These are phyloP conservation scores for Phialophora chinensis DNA, from an alignment of 2,329 filamentous ascomycete genomes.

Conservation along the genomic window DNA sequence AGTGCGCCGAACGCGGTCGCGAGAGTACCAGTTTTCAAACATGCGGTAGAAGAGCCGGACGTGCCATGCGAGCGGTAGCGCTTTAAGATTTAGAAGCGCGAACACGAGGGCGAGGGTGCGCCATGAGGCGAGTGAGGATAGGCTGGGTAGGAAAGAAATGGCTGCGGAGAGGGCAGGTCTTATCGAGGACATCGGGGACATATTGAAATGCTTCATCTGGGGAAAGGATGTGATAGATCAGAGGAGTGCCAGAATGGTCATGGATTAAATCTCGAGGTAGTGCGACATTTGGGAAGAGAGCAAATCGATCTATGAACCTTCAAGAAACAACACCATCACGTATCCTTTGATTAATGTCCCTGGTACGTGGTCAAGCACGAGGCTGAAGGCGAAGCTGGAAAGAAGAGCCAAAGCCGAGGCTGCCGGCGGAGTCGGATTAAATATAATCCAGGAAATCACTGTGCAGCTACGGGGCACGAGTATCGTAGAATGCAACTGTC, in stretches of 20 bases:
- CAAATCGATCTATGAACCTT: background rate
- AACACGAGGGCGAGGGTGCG: constrained; percentile 56
- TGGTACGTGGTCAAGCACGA: background rate
- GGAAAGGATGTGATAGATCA: background rate
- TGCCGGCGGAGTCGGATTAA: background rate
- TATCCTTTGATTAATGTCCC: background rate
- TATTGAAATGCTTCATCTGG: background rate
- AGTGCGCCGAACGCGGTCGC: constrained; percentile 46
- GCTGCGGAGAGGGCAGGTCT: background rate
- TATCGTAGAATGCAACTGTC: no score
- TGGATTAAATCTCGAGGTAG: background rate
- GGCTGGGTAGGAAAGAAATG: constrained; percentile 17
- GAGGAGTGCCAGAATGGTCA: background rate
- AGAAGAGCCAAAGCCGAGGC: background rate
- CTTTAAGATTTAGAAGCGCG: constrained; percentile 72
- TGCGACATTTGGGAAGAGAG: background rate
- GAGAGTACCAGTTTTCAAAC: constrained; percentile 60
- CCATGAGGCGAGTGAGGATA: constrained; percentile 41
- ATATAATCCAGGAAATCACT: background rate
- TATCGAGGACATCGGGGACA: background rate
- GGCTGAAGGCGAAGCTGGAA: background rate
- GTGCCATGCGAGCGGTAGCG: constrained; percentile 76
- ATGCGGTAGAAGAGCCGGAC: constrained; percentile 67
- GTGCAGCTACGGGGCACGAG: no score
- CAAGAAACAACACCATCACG: background rate